Conservation (phyloP, 257 asterid genomes). For the Ligustrum vulgare region DNA sequence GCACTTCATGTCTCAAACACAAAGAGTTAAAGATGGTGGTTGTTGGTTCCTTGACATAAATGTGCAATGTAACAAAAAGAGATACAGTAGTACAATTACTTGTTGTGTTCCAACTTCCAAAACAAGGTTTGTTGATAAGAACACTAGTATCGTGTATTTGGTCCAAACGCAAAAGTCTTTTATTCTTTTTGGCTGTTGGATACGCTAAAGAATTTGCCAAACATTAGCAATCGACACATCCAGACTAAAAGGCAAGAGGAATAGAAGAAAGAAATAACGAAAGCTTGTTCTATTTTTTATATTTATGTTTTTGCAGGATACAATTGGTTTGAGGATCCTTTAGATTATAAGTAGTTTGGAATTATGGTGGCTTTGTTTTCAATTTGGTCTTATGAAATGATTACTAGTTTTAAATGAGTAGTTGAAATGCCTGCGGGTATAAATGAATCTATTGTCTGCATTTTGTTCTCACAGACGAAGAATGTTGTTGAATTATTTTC, state of each 20-base stretch:
- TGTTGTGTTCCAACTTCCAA: slow-evolving; percentile 71
- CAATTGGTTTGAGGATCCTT: slow-evolving; percentile 58
- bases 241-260: slow-evolving; percentile 4
- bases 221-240: neutral
- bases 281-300: slow-evolving; percentile 25
- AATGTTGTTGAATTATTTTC: neutral
- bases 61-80: slow-evolving; percentile 79
- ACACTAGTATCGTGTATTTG: slow-evolving; percentile 1
- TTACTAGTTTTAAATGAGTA: neutral
- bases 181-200: slow-evolving; percentile 6
- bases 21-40: slow-evolving; percentile 92
- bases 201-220: neutral
- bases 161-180: neutral
- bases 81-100: slow-evolving; percentile 99
- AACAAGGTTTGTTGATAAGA: slow-evolving; percentile 65
- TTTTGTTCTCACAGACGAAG: neutral
- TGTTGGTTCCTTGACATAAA: slow-evolving; percentile 96
- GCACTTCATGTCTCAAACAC: slow-evolving; percentile 86
- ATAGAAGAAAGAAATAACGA: slow-evolving; percentile 12
- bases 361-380: neutral
- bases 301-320: slow-evolving; percentile 60
- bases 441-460: neutral
- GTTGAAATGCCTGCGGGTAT: neutral
- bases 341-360: neutral
- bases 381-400: neutral